A percentile compares a stretch with the other conserved stretches of the same genome.
phyloP scores from a whole-genome alignment of 2,329 filamentous ascomycete species.

The Beauveria sp. region DNA sequence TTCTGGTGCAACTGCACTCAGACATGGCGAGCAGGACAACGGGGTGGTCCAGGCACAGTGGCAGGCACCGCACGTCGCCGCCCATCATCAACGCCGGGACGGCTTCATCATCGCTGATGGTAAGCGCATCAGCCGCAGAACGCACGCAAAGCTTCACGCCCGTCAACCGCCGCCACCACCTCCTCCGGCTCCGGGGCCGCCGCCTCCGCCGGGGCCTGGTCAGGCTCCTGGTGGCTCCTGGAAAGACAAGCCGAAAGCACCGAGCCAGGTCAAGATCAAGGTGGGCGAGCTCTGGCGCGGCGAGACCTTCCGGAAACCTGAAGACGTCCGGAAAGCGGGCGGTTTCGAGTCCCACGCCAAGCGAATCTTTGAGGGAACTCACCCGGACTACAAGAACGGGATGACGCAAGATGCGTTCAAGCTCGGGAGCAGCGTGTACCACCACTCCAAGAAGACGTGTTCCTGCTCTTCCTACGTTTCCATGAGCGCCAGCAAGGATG shows the following conservation, averaged over 20 bases:
- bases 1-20: not conserved
- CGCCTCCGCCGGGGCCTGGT: not conserved
- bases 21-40: not conserved
- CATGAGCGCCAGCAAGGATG: not conserved
- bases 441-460: not conserved
- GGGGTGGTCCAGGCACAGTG: not conserved
- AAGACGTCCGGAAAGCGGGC: not conserved
- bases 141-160: not conserved
- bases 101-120: not conserved
- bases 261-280: not conserved
- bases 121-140: not conserved
- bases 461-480: not conserved
- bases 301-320: not conserved
- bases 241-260: not conserved
- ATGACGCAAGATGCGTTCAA: not conserved
- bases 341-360: not conserved
- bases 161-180: not conserved
- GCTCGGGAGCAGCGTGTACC: not conserved
- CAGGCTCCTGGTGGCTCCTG: not conserved
- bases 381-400: not conserved
- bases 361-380: not conserved
- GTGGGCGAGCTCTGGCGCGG: not conserved
- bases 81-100: not conserved
- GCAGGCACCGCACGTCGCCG: not conserved
- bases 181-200: not conserved